phyloP scores from a whole-genome alignment of 1,284 basidiomycete genomes.

The Sanghuangporus sanghuang region DNA sequence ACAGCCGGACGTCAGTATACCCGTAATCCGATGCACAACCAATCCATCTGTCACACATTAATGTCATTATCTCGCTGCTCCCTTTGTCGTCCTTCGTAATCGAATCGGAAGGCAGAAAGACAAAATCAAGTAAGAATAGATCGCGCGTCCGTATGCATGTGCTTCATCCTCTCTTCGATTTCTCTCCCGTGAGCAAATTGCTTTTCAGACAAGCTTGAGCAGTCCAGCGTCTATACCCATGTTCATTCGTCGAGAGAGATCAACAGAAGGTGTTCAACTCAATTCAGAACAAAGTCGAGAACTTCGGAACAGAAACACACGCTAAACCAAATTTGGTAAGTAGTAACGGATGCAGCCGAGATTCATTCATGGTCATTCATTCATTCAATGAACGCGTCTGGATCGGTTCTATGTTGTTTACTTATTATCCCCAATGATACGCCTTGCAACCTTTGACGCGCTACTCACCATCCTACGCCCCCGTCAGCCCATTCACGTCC shows the following conservation, averaged over 20 bases:
- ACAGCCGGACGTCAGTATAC: not conserved
- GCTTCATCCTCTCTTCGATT: too few species aligned
- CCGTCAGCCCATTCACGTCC: slow-evolving; percentile 57
- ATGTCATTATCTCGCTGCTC: too few species aligned
- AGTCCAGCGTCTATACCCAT: not conserved
- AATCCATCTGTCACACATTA: not conserved
- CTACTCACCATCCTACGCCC: slow-evolving; percentile 65
- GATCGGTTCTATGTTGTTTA: not conserved
- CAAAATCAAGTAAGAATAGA: not conserved
- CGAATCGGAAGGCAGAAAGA: not conserved
- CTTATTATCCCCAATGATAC: slow-evolving; percentile 18
- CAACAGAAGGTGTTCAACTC: not conserved
- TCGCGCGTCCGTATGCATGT: too few species aligned
- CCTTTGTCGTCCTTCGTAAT: not conserved
- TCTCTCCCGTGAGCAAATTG: not conserved
- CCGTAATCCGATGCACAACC: not conserved
- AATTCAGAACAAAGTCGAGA: not conserved
- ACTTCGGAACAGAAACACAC: not conserved
- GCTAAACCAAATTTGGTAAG: not conserved
- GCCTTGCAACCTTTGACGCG: slow-evolving; percentile 67
- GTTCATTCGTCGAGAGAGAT: too few species aligned
- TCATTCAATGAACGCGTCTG: too few species aligned
- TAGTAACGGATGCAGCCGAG: not conserved
- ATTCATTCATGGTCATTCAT: too few species aligned
- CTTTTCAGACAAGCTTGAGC: not conserved